phyloP scores from a whole-genome alignment of 257 asterid genomes.

The Voacanga thouarsii region DNA sequence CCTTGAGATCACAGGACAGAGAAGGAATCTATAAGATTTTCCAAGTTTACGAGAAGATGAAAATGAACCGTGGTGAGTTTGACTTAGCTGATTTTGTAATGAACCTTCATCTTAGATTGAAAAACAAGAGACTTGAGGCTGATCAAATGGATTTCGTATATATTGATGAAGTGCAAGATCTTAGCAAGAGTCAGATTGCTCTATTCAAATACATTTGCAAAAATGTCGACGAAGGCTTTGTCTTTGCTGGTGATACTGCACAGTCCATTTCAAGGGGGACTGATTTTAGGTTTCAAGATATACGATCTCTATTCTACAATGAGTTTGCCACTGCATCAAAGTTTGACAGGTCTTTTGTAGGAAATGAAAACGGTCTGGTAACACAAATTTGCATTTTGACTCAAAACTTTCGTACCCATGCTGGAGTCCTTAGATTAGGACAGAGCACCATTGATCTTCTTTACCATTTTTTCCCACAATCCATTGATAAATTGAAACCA shows the following conservation, averaged over 20 bases:
- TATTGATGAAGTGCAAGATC: conserved; percentile 73
- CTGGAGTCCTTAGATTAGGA: conserved; percentile 54
- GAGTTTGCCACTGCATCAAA: conserved; percentile 40
- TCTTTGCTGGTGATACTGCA: conserved; percentile 64
- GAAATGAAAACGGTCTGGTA: conserved; percentile 43
- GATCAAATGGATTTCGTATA: conserved; percentile 68
- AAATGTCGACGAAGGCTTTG: conserved; percentile 56
- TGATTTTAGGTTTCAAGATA: conserved; percentile 62
- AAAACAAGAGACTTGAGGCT: conserved; percentile 26
- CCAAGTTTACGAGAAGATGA: conserved; percentile 53
- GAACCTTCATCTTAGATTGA: conserved; percentile 48
- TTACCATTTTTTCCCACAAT: conserved; percentile 45
- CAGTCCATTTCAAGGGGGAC: conserved; percentile 60
- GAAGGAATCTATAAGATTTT: conserved; percentile 43
- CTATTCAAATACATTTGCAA: conserved; percentile 53
- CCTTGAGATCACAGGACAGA: conserved; percentile 32
- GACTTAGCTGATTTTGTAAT: conserved; percentile 62
- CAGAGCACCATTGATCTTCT: conserved; percentile 57
- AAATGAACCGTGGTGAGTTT: conserved; percentile 42
- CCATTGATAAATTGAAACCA: conserved; percentile 47
- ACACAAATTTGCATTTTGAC: conserved; percentile 38
- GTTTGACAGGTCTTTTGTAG: conserved; percentile 13
- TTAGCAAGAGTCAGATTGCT: conserved; percentile 57
- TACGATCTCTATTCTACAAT: conserved; percentile 49
- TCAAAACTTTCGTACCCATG: conserved; percentile 65